These are phyloP conservation scores for Talaromyces adpressus DNA, from an alignment of 495 filamentous ascomycete species.

Conservation along the genomic window DNA sequence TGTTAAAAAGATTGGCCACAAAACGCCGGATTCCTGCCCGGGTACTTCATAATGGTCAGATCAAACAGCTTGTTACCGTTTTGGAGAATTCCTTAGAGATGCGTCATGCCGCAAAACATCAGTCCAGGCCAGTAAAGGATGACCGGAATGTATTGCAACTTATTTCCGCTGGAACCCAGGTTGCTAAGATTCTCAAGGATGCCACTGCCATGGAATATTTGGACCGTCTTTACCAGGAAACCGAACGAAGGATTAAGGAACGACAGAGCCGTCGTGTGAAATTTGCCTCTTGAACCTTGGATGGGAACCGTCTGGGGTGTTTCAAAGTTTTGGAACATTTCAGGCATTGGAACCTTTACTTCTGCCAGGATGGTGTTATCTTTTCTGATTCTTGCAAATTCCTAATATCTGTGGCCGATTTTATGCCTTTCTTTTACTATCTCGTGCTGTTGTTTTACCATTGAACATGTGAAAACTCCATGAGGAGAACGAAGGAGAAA, in stretches of 20 bases:
- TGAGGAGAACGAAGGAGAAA: background rate
- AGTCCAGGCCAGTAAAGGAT: conserved; percentile 77
- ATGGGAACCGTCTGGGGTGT: background rate
- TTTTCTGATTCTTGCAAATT: background rate
- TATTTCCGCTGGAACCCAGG: conserved; percentile 78
- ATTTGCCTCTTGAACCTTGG: conserved; percentile 18
- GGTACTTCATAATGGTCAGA: conserved; percentile 80
- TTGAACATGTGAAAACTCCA: background rate
- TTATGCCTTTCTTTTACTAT: background rate
- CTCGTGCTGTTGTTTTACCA: background rate
- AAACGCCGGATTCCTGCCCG: conserved; percentile 77
- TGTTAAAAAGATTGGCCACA: conserved; percentile 77
- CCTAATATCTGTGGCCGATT: background rate
- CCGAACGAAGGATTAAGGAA: conserved; percentile 69
- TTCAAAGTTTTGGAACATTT: background rate
- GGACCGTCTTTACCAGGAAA: conserved; percentile 62
- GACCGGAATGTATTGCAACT: conserved; percentile 83
- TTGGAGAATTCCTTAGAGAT: conserved; percentile 80
- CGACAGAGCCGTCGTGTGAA: conserved; percentile 44
- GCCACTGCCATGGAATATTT: conserved; percentile 72
- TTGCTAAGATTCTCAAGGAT: conserved; percentile 80
- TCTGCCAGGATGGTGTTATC: background rate
- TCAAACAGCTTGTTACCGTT: conserved; percentile 79
- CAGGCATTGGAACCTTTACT: background rate
- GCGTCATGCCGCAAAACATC: conserved; percentile 77